Conservation (phyloP, 192 early-diverging fungal species). For the Pecoramyces ruminantium region DNA sequence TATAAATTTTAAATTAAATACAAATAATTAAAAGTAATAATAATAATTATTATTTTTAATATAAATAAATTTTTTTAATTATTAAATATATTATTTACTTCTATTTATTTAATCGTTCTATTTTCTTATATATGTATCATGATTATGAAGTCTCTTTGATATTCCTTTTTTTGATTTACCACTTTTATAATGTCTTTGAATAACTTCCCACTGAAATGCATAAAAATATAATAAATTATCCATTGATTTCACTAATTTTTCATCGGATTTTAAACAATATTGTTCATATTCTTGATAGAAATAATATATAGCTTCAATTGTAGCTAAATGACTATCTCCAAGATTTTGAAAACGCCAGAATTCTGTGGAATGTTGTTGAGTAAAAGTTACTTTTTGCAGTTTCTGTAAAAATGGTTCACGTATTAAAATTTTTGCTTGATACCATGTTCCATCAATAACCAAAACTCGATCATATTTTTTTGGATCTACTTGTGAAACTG, state of each 20-base stretch:
- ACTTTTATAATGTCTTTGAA: neutral
- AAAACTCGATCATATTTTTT: slow-evolving; percentile 51
- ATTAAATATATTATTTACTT: too few relatives aligned
- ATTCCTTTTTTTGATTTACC: neutral
- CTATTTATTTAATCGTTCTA: neutral
- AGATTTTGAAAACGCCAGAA: slow-evolving; percentile 85
- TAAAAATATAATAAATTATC: neutral
- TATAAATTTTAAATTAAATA: too few relatives aligned
- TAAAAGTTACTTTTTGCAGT: slow-evolving; percentile 45
- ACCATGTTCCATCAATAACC: slow-evolving; percentile 95
- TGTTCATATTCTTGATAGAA: slow-evolving; percentile 66
- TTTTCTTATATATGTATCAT: neutral
- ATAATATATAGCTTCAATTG: slow-evolving; percentile 93
- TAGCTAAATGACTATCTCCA: slow-evolving; percentile 59
- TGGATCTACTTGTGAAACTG: slow-evolving; percentile 46
- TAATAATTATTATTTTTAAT: too few relatives aligned
- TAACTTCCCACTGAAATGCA: neutral
- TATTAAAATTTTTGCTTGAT: slow-evolving; percentile 40
- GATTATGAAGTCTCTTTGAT: neutral
- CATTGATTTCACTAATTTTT: neutral
- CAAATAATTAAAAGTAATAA: too few relatives aligned
- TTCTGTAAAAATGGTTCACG: slow-evolving; percentile 19
- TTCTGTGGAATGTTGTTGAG: slow-evolving; percentile 42
- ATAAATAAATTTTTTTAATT: too few relatives aligned
- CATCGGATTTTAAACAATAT: neutral